These are phyloP conservation scores for Boletales sp. DNA, from an alignment of 768 basidiomycete species.

Conservation along the genomic window DNA sequence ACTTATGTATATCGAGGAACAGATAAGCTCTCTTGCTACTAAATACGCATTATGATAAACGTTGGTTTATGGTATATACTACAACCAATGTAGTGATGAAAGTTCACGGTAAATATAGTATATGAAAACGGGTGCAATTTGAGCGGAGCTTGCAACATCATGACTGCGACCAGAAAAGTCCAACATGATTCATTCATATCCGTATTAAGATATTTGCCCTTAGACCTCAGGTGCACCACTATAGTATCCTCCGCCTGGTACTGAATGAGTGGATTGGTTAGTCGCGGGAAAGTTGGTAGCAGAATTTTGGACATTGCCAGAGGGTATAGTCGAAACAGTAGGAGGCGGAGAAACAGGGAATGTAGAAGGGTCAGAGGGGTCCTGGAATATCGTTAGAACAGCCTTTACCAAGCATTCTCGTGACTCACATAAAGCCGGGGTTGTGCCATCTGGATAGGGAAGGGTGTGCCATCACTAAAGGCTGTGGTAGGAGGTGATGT, in stretches of 20 bases:
- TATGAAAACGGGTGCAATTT: not conserved
- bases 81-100: too few relatives aligned
- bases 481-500: constrained; percentile 1
- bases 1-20: too few relatives aligned
- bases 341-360: constrained; percentile 31
- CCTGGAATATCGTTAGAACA: constrained; percentile 18
- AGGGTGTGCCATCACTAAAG: constrained; percentile 10
- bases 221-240: constrained; percentile 26
- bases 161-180: not conserved
- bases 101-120: too few relatives aligned
- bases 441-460: constrained; percentile 17
- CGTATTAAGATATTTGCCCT: not conserved
- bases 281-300: constrained; percentile 3
- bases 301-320: constrained; percentile 4
- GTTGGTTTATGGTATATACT: too few relatives aligned
- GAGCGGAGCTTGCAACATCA: not conserved
- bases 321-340: constrained; percentile 6
- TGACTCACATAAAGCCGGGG: constrained; percentile 29
- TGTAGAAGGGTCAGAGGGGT: constrained; percentile 36
- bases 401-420: not conserved
- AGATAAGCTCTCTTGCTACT: too few relatives aligned
- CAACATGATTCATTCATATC: not conserved
- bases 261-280: constrained; percentile 10
- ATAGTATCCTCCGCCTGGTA: constrained; percentile 19
- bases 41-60: too few relatives aligned